Evolutionary conservation across 176 grass and related monocot species (phyloP).

Genomic region (Saccharum spontaneum): DNA sequence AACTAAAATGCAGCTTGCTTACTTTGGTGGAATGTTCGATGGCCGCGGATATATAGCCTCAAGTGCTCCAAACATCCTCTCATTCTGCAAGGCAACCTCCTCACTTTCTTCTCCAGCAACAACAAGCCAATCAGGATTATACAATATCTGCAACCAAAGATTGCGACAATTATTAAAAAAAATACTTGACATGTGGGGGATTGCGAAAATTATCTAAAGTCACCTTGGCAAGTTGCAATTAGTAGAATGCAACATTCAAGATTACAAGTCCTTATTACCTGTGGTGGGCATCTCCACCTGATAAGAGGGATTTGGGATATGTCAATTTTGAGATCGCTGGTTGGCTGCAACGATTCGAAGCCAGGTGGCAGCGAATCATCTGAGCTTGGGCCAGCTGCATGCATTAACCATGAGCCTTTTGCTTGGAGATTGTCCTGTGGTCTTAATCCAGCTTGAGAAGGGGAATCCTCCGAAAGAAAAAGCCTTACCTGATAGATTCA

Average conservation of each 20-base stretch:
- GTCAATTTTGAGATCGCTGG: conserved; percentile 55
- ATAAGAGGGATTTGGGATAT: conserved; percentile 67
- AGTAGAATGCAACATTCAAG: not conserved
- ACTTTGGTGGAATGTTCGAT: conserved; percentile 87
- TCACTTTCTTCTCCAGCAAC: conserved; percentile 89
- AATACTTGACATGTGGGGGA: not conserved
- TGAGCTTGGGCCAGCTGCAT: conserved; percentile 54
- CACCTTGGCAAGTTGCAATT: not conserved
- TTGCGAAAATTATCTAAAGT: not conserved
- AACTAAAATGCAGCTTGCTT: conserved; percentile 40
- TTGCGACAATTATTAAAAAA: not conserved
- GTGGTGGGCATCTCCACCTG: conserved; percentile 69
- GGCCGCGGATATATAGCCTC: conserved; percentile 97
- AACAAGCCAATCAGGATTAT: conserved; percentile 65
- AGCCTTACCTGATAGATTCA: conserved; percentile 76
- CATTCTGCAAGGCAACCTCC: conserved; percentile 65
- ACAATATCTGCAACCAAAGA: conserved; percentile 57
- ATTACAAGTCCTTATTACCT: conserved; percentile 41
- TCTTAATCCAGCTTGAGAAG: conserved; percentile 69
- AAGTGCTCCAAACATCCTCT: conserved; percentile 77
- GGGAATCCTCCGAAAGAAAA: conserved; percentile 91
- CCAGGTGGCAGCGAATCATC: conserved; percentile 95
- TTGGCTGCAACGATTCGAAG: conserved; percentile 74
- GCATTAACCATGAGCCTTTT: conserved; percentile 84
- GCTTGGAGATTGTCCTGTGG: conserved; percentile 91